phyloP scores from a whole-genome alignment of 352 stramenopile genomes.

The Phytophthora sansomeana region DNA sequence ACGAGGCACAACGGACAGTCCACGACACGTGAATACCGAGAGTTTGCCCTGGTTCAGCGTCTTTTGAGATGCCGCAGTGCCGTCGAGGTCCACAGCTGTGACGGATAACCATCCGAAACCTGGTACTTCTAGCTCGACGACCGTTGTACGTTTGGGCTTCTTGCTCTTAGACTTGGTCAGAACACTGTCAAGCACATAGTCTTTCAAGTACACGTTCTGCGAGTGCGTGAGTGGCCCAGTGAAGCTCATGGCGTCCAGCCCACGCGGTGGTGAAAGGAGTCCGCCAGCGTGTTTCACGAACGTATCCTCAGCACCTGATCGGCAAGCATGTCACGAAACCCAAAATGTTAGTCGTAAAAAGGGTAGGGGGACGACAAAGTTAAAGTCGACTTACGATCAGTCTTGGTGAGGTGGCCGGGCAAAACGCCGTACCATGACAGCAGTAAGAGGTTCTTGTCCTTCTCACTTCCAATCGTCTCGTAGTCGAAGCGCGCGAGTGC shows the following conservation, averaged over 20 bases:
- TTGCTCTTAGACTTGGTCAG: slow-evolving; percentile 80
- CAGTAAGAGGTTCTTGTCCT: slow-evolving; percentile 68
- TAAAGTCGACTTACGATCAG: slow-evolving; percentile 59
- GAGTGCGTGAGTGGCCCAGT: slow-evolving; percentile 66
- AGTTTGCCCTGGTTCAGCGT: slow-evolving; percentile 74
- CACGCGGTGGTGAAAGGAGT: slow-evolving; percentile 77
- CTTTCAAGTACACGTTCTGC: slow-evolving; percentile 68
- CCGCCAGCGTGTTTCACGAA: slow-evolving; percentile 85
- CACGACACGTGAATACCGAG: slow-evolving; percentile 67
- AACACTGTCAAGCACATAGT: slow-evolving; percentile 73
- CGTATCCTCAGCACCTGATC: slow-evolving; percentile 70
- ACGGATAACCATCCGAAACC: slow-evolving; percentile 85
- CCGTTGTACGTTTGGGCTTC: slow-evolving; percentile 81
- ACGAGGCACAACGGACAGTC: slow-evolving; percentile 64
- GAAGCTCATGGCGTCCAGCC: slow-evolving; percentile 81
- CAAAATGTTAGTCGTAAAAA: neutral
- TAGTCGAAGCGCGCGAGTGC: slow-evolving; percentile 84
- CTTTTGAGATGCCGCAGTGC: slow-evolving; percentile 63
- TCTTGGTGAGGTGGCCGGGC: slow-evolving; percentile 84
- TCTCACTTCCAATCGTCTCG: slow-evolving; percentile 46
- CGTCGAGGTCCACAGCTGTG: slow-evolving; percentile 84
- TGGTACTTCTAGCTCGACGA: slow-evolving; percentile 81
- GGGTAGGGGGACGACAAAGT: neutral
- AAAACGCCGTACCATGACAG: slow-evolving; percentile 88
- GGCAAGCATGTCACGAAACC: slow-evolving; percentile 7